These are phyloP conservation scores for Dryas drummondii DNA, from an alignment of 306 rosid species.

Conservation along the genomic window DNA sequence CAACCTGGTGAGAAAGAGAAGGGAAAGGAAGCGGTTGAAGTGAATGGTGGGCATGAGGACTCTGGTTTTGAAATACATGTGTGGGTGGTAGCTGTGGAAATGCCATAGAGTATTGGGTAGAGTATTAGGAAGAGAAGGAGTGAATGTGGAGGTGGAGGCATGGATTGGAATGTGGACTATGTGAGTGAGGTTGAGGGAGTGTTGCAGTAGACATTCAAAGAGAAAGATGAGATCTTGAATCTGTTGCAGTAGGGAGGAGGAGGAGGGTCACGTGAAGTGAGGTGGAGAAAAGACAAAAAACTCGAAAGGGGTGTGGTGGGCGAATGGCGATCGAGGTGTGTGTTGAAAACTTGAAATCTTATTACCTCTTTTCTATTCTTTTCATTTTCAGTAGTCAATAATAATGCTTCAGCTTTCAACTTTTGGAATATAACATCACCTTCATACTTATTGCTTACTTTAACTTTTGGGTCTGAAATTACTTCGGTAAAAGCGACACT, in stretches of 20 bases:
- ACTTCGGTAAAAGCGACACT: background rate
- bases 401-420: conserved; percentile 3
- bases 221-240: background rate
- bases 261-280: conserved; percentile 3
- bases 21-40: conserved; percentile 53
- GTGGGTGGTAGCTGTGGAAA: conserved; percentile 14
- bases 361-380: background rate
- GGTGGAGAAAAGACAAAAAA: background rate
- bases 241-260: background rate
- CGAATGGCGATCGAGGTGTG: conserved; percentile 1
- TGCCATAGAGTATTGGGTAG: background rate
- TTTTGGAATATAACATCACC: background rate
- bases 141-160: conserved; percentile 26
- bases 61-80: conserved; percentile 32
- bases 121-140: background rate
- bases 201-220: background rate
- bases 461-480: background rate
- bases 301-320: background rate
- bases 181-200: background rate
- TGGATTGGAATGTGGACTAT: conserved; percentile 7
- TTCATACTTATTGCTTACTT: background rate
- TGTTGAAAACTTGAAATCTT: background rate
- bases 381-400: background rate
- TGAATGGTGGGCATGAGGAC: conserved; percentile 60
- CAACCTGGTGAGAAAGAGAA: conserved; percentile 71